Percentiles rank a stretch among this genome's conserved stretches.
These are phyloP conservation scores for Penicillium palitans DNA, from an alignment of 2,329 filamentous ascomycete genomes.

Conservation along the genomic window DNA sequence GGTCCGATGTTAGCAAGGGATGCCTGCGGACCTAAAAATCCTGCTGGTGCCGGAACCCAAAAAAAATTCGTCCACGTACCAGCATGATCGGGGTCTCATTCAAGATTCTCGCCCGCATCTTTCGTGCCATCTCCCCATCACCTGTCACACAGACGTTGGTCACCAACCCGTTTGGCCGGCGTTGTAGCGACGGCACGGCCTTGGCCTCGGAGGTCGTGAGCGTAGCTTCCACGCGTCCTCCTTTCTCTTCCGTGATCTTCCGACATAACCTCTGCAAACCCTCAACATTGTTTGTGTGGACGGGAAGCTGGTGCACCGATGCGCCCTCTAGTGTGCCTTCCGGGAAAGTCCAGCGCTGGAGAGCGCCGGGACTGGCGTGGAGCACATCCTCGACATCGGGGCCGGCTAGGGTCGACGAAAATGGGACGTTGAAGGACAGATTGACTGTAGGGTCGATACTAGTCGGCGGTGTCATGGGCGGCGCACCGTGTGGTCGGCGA, in stretches of 20 bases:
- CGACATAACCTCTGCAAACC: constrained; percentile 76
- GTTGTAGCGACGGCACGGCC: constrained; percentile 52
- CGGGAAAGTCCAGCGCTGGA: constrained; percentile 90
- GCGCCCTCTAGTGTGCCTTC: constrained; percentile 81
- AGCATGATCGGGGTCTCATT: constrained; percentile 90
- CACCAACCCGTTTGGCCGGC: constrained; percentile 59
- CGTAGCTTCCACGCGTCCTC: constrained; percentile 75
- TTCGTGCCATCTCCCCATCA: constrained; percentile 80
- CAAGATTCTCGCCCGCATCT: constrained; percentile 83
- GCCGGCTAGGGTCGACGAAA: constrained; percentile 86
- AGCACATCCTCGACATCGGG: constrained; percentile 94
- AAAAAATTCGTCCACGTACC: constrained; percentile 58
- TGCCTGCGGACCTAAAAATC: constrained; percentile 6
- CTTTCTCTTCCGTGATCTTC: constrained; percentile 69
- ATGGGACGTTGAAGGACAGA: constrained; percentile 96
- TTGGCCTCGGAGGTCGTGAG: constrained; percentile 82
- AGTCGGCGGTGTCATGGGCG: constrained; percentile 64
- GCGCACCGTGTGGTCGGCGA: constrained; percentile 55
- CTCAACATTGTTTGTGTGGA: constrained; percentile 83
- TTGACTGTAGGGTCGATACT: constrained; percentile 77
- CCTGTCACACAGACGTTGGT: constrained; percentile 92
- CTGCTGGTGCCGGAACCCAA: constrained; percentile 9
- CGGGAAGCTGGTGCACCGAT: constrained; percentile 84
- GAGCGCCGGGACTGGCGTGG: constrained; percentile 83
- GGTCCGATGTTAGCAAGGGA: constrained; percentile 23